A percentile compares a stretch with the other conserved stretches of the same genome.
Evolutionary conservation across 1,139 yeast species (phyloP).

Genomic region (Saccharomyces pastorianus): DNA sequence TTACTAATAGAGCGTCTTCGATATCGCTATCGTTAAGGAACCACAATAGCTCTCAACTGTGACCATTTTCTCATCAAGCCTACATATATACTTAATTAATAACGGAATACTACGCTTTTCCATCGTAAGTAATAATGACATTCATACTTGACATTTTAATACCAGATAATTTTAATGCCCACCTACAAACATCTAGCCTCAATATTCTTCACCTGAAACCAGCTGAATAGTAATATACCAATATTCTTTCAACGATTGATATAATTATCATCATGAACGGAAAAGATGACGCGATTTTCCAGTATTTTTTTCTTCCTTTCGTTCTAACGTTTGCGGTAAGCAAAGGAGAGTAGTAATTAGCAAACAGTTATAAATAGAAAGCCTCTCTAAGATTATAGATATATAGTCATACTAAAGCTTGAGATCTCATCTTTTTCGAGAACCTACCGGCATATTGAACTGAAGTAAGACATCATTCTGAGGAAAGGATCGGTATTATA

Average conservation of each 20-base stretch:
- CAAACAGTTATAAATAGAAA: not conserved
- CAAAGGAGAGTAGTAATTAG: not conserved
- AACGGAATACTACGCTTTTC: not conserved
- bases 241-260: not conserved
- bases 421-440: not conserved
- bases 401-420: not conserved
- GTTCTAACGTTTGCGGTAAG: not conserved
- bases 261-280: not conserved
- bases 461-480: not conserved
- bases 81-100: not conserved
- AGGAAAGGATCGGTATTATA: not conserved
- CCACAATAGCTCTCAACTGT: not conserved
- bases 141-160: not conserved
- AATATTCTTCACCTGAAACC: not conserved
- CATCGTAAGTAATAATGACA: not conserved
- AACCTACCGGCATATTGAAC: not conserved
- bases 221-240: not conserved
- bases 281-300: not conserved
- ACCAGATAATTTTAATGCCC: not conserved
- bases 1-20: slow-evolving; percentile 1
- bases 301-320: not conserved
- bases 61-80: not conserved
- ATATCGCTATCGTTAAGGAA: not conserved
- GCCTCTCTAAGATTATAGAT: not conserved
- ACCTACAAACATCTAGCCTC: not conserved